Evolutionary conservation across 2,329 filamentous ascomycete genomes (phyloP), one percentile per base, ranked within the genome.

Genomic region (Cordyceps farinosa): DNA sequence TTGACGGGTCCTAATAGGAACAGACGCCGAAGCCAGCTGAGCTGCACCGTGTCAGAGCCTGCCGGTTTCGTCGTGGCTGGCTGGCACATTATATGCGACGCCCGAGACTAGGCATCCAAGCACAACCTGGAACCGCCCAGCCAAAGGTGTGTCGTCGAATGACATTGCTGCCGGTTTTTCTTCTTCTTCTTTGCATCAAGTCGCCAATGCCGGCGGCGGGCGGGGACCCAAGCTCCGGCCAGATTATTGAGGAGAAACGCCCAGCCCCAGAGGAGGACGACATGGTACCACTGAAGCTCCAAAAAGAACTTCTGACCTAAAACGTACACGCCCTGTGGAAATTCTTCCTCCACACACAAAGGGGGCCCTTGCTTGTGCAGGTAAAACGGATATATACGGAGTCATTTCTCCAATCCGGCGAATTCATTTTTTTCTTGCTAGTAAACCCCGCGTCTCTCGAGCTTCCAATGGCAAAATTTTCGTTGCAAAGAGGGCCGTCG

Each of bases 301-400:
- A 27, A 58, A 40, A 11, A 8, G 32, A 38, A 6, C 17, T 36
- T 51, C 57, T 17, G 30, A 15, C n/a, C 52, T 11, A 47, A 42
- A 52, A 44, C n/a, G 57, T 29, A 42, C 36, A 52, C 50, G 32
- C 57, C 45, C 45, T 51, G 57, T 60, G 57, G 57, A 60, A 60
- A 51, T 60, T 22, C 22, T 22, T 22, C 57, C 57, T 60, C 57
- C 57, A 60, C 57, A 51, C 42, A 2, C 56, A 44, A 52, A 22
- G 13, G 22, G 22, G 22, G 22, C 22, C 45, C 47, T 3, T 58
- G 7, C 32, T 13, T 22, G 30, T 36, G 30, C 34, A 51, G 34
- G 17, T 32, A 42, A 51, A 60, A 60, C 27, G 57, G 32, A 60
- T 30, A 60, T 32, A 22, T 52, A 60, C 47, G 47, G 57, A 60